These are phyloP conservation scores for Pestalotiopsis sp. DNA, from an alignment of 2,329 filamentous ascomycete genomes.

Conservation along the genomic window DNA sequence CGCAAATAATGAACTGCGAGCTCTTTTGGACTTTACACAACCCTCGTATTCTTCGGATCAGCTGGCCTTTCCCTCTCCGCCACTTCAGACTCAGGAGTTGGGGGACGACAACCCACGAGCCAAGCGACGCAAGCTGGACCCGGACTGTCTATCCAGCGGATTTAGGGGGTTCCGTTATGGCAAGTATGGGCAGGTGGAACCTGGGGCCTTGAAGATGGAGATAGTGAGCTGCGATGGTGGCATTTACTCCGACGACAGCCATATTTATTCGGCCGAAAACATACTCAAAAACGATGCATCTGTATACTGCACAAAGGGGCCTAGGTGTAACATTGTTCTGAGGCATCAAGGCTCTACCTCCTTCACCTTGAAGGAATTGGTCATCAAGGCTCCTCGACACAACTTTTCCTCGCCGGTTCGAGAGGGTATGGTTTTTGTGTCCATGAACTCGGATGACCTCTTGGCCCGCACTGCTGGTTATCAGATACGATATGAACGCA, in stretches of 20 bases:
- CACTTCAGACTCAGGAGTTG: conserved; percentile 24
- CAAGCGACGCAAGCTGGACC: conserved; percentile 73
- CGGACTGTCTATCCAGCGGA: conserved; percentile 53
- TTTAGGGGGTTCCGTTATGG: conserved; percentile 75
- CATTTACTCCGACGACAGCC: conserved; percentile 62
- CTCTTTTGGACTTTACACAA: conserved; percentile 26
- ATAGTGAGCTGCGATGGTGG: conserved; percentile 89
- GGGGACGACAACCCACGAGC: conserved; percentile 44
- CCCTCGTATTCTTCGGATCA: conserved; percentile 20
- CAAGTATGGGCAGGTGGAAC: conserved; percentile 82
- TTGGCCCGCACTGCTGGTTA: conserved; percentile 74
- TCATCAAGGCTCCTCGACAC: conserved; percentile 81
- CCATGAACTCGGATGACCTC: conserved; percentile 81
- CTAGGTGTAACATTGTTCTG: conserved; percentile 83
- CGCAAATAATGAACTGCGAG: conserved; percentile 22
- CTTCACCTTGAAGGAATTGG: conserved; percentile 81
- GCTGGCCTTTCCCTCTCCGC: conserved; percentile 25
- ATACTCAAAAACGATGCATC: conserved; percentile 79
- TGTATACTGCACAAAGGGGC: conserved; percentile 89
- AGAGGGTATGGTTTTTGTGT: conserved; percentile 89
- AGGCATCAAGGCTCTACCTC: conserved; percentile 78
- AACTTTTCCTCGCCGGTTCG: conserved; percentile 89
- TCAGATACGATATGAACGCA: conserved; percentile 65
- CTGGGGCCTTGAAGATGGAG: conserved; percentile 81
- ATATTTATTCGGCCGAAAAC: conserved; percentile 71